Evolutionary conservation across 345 rosid species (phyloP).

Genomic region (Physaria fendleri): DNA sequence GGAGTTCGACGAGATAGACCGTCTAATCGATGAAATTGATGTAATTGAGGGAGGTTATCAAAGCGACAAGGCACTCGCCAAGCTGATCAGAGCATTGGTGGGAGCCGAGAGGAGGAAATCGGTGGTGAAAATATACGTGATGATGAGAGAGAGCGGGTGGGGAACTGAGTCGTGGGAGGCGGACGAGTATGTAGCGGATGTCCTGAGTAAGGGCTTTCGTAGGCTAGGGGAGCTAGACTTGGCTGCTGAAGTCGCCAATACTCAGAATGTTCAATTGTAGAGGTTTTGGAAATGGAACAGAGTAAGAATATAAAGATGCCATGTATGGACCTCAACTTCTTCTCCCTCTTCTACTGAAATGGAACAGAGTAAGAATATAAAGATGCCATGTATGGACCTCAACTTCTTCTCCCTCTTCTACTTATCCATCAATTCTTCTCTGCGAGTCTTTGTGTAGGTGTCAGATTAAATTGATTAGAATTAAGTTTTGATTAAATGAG

Average conservation of each 20-base stretch:
- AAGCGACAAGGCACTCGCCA: slow-evolving; percentile 40
- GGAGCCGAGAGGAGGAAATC: slow-evolving; percentile 61
- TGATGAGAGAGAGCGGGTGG: slow-evolving; percentile 67
- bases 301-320: not conserved
- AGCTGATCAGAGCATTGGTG: slow-evolving; percentile 51
- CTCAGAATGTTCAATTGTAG: not conserved
- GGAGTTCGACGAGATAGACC: slow-evolving; percentile 45
- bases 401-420: too few relatives aligned
- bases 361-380: slow-evolving; percentile 12
- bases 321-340: too few relatives aligned
- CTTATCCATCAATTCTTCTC: too few relatives aligned
- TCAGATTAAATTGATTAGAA: too few relatives aligned
- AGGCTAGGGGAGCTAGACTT: slow-evolving; percentile 53
- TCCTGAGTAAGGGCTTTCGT: slow-evolving; percentile 55
- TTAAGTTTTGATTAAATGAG: too few relatives aligned
- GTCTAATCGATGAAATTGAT: slow-evolving; percentile 47
- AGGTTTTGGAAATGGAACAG: slow-evolving; percentile 31
- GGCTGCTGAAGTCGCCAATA: slow-evolving; percentile 41
- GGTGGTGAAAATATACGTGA: slow-evolving; percentile 52
- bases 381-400: too few relatives aligned
- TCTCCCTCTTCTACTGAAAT: too few relatives aligned
- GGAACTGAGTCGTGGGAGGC: slow-evolving; percentile 50
- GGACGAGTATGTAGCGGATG: slow-evolving; percentile 51
- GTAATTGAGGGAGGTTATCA: slow-evolving; percentile 32
- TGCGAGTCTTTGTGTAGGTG: too few relatives aligned